These are phyloP conservation scores for Chaetoscypha palmicola DNA, from an alignment of 2,329 filamentous ascomycete genomes.

Conservation along the genomic window DNA sequence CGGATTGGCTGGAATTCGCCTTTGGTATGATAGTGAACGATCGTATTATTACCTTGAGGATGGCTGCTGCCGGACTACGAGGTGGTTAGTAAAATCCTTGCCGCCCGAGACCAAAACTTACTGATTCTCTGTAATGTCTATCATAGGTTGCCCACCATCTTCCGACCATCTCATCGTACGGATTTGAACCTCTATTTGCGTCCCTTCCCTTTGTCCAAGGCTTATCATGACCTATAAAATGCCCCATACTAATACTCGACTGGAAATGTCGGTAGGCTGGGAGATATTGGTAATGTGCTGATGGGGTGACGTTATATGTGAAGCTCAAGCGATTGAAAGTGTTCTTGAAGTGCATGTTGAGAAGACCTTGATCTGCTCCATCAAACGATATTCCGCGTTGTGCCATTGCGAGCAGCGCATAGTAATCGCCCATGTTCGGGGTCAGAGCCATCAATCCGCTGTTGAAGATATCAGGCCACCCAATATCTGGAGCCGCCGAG, in stretches of 20 bases:
- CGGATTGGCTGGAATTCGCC: constrained; percentile 27
- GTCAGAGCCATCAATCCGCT: constrained; percentile 91
- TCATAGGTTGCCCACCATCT: constrained; percentile 96
- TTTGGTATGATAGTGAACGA: constrained; percentile 30
- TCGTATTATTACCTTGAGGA: constrained; percentile 16
- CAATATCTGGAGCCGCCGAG: constrained; percentile 81
- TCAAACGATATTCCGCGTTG: constrained; percentile 88
- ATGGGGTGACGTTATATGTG: constrained; percentile 94
- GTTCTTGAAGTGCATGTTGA: constrained; percentile 89
- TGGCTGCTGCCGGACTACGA: constrained; percentile 22
- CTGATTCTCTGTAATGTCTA: constrained; percentile 61
- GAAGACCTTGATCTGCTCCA: constrained; percentile 87
- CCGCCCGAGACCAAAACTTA: too few relatives aligned
- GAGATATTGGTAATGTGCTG: constrained; percentile 93
- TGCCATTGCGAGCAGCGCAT: constrained; percentile 76
- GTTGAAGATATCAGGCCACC: constrained; percentile 98
- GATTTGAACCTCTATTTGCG: constrained; percentile 46
- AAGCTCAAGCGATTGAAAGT: constrained; percentile 86
- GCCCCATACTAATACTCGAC: constrained; percentile 79
- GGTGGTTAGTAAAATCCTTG: too few relatives aligned
- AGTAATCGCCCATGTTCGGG: constrained; percentile 82
- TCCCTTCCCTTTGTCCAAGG: constrained; percentile 70
- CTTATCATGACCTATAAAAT: constrained; percentile 90
- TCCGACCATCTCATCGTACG: constrained; percentile 76
- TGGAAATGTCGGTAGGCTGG: constrained; percentile 93